Evolutionary conservation across 148 eudicot genomes (phyloP), one percentile per base, ranked within the genome.

Genomic region (Nepenthes gracilis): DNA sequence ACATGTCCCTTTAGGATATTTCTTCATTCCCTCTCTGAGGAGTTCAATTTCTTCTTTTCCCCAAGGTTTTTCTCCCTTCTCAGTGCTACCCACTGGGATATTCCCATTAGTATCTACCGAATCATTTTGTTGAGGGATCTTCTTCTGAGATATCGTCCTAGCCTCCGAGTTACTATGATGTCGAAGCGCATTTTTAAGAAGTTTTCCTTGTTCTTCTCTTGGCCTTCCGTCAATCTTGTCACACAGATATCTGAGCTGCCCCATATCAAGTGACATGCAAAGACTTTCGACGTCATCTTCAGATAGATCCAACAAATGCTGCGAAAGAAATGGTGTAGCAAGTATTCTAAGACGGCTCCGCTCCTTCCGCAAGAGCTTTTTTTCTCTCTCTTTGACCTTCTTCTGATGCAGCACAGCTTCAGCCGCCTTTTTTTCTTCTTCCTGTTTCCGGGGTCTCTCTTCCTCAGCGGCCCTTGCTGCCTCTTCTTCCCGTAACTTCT

Each of bases 1-100:
- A n/a, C n/a, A n/a, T n/a, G n/a, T 93, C 55, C 99, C 99, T 76
- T 88, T 93, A 2, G 95, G 99, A 53, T 66, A 93, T 66, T 93
- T 93, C 70, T 15, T 72, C 63, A 86, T 76, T 35, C 91, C 99
- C 72, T 93, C 88, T 61, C 91, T 84, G 62, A 93, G 66, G 36
- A 86, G 82, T 63, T 88, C 99, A 68, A 93, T 86, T 75, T 93
- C 99, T 75, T 93, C 96, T 69, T 70, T 86, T 15, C 67, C 70
- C 99, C 96, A 93, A 34, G 84, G 89, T 61, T 79, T 93, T 60
- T 88, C 96, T 66, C 72, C 85, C 75, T 92, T 91, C 79, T 83
- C 96, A 62, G 33, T 36, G 61, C 64, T 69, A 60, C 66, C 73
- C 53, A 67, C 61, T 23, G 67, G 43, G 15, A 67, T 63, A 51